Conservation (phyloP, 495 filamentous ascomycete species). For the Penicillium parvum region DNA sequence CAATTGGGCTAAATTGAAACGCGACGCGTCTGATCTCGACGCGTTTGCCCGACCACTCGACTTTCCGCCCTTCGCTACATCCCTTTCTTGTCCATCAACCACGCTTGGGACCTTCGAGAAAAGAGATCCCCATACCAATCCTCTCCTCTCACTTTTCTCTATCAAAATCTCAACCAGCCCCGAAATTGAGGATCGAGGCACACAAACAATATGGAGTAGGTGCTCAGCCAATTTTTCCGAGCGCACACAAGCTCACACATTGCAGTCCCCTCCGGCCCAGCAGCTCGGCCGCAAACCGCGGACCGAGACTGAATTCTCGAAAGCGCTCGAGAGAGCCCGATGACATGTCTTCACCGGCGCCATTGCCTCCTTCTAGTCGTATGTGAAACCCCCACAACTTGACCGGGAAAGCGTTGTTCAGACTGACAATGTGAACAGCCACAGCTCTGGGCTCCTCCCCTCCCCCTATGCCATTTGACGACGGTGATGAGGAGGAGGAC, state of each 20-base stretch:
- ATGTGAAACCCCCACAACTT: slow-evolving; percentile 33
- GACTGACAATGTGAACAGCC: slow-evolving; percentile 25
- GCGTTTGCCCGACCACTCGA: slow-evolving; percentile 20
- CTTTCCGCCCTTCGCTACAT: slow-evolving; percentile 17
- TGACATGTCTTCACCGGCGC: slow-evolving; percentile 64
- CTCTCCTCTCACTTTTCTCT: neutral
- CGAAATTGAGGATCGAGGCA: slow-evolving; percentile 7
- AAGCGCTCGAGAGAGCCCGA: slow-evolving; percentile 81
- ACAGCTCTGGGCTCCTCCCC: slow-evolving; percentile 35
- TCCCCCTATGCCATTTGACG: slow-evolving; percentile 53
- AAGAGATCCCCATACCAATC: slow-evolving; percentile 3
- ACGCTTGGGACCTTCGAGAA: slow-evolving; percentile 9
- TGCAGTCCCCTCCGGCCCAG: slow-evolving; percentile 72
- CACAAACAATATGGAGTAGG: slow-evolving; percentile 40
- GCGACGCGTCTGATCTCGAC: slow-evolving; percentile 23
- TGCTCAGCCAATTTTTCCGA: slow-evolving; percentile 7
- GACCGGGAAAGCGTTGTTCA: neutral
- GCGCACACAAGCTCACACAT: slow-evolving; percentile 15
- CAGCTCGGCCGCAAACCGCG: slow-evolving; percentile 84
- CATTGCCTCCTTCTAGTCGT: slow-evolving; percentile 67
- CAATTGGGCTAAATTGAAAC: slow-evolving; percentile 33
- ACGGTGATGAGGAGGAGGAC: slow-evolving; percentile 67
- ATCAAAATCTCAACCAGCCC: slow-evolving; percentile 1
- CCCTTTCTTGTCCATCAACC: slow-evolving; percentile 15
- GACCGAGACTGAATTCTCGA: slow-evolving; percentile 57